A percentile compares a stretch with the other conserved stretches of the same genome.
phyloP scores from a whole-genome alignment of 2,329 filamentous ascomycete species.

The Fusarium secorum region DNA sequence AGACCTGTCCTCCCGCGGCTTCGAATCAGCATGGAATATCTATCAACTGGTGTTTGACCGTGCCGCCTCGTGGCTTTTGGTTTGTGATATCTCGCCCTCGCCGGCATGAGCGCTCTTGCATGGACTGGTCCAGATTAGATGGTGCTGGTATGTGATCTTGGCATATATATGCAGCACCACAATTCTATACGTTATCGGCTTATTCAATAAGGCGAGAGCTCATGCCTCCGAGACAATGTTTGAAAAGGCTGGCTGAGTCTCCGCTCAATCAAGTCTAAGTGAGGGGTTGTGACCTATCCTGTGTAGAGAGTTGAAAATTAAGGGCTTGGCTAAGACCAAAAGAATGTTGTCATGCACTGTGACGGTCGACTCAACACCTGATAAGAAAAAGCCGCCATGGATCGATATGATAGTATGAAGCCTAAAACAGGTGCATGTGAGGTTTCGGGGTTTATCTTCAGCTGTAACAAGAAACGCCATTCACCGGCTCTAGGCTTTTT shows the following conservation, averaged over 20 bases:
- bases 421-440: not conserved
- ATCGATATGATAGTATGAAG: not conserved
- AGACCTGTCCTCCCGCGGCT: not conserved
- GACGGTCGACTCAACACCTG: not conserved
- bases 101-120: not conserved
- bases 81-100: not conserved
- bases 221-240: not conserved
- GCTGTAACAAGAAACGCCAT: not conserved
- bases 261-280: not conserved
- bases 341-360: not conserved
- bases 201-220: not conserved
- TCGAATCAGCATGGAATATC: not conserved
- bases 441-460: not conserved
- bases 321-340: not conserved
- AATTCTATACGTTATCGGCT: not conserved
- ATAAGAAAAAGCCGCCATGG: not conserved
- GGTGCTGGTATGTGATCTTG: not conserved
- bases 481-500: not conserved
- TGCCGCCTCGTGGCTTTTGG: not conserved
- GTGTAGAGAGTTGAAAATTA: not conserved
- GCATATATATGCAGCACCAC: not conserved
- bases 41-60: not conserved
- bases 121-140: not conserved
- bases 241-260: not conserved
- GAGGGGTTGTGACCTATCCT: not conserved